These are phyloP conservation scores for Begonia fuchsioides DNA, from an alignment of 306 rosid species.

Conservation along the genomic window DNA sequence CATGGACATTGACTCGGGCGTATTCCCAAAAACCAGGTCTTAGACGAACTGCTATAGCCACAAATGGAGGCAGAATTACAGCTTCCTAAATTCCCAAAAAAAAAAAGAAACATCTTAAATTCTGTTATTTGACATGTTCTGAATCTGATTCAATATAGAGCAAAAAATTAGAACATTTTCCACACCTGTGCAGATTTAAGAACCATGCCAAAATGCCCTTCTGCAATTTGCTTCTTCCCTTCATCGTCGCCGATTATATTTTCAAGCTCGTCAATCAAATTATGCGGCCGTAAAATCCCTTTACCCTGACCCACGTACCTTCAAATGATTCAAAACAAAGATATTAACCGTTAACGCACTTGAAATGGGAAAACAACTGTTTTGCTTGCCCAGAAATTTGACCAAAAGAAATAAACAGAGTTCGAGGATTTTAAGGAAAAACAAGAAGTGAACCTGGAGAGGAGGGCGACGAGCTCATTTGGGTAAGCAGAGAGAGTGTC, in stretches of 20 bases:
- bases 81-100: slow-evolving; percentile 38
- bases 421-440: neutral
- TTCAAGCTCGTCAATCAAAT: slow-evolving; percentile 63
- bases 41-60: slow-evolving; percentile 83
- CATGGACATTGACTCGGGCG: slow-evolving; percentile 66
- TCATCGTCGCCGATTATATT: slow-evolving; percentile 24
- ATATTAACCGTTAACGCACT: neutral
- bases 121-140: too few relatives aligned
- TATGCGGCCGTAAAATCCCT: slow-evolving; percentile 84
- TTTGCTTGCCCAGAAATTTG: neutral
- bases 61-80: slow-evolving; percentile 75
- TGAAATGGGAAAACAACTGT: neutral
- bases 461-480: slow-evolving; percentile 71
- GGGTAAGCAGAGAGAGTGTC: slow-evolving; percentile 79
- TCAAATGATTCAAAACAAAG: slow-evolving; percentile 2
- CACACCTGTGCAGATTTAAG: slow-evolving; percentile 46
- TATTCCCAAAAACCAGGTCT: slow-evolving; percentile 90
- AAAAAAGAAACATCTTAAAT: too few relatives aligned
- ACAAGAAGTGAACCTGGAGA: slow-evolving; percentile 44
- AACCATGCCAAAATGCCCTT: slow-evolving; percentile 33
- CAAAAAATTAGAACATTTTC: neutral
- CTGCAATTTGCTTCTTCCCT: slow-evolving; percentile 18
- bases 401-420: neutral
- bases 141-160: neutral
- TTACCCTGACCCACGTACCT: slow-evolving; percentile 84